These are phyloP conservation scores for Fusarium decemcellulare DNA, from an alignment of 2,329 filamentous ascomycete species.

Conservation along the genomic window DNA sequence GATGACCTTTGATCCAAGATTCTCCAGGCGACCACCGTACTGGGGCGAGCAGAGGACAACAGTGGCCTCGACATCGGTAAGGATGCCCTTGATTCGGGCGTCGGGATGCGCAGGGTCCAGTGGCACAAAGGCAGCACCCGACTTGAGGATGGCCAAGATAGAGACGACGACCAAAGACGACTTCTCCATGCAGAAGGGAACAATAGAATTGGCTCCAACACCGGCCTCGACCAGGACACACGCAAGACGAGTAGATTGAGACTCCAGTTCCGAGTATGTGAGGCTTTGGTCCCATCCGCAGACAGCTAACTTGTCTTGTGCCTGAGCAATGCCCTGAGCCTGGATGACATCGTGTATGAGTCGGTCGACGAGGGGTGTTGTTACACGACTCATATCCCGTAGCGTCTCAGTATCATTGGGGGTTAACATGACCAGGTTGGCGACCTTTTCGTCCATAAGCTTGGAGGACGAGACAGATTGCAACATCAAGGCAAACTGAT, in stretches of 20 bases:
- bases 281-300: conserved; percentile 59
- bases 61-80: conserved; percentile 2
- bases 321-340: neutral
- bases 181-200: conserved; percentile 35
- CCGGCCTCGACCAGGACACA: neutral
- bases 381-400: neutral
- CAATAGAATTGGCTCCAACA: neutral
- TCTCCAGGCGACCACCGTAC: conserved; percentile 25
- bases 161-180: conserved; percentile 13
- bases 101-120: conserved; percentile 16
- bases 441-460: neutral
- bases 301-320: conserved; percentile 37
- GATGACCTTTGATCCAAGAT: neutral
- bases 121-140: conserved; percentile 19
- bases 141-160: conserved; percentile 25
- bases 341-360: conserved; percentile 23
- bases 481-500: conserved; percentile 34
- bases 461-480: conserved; percentile 3
- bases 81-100: conserved; percentile 13
- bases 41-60: neutral
- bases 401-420: conserved; percentile 7
- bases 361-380: neutral
- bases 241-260: conserved; percentile 7
- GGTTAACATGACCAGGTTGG: conserved; percentile 14
- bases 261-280: conserved; percentile 56